Percentiles rank a stretch among this genome's conserved stretches.
Evolutionary conservation across 371 early-diverging fungal genomes (phyloP).

Genomic region (Mucor mucedo): DNA sequence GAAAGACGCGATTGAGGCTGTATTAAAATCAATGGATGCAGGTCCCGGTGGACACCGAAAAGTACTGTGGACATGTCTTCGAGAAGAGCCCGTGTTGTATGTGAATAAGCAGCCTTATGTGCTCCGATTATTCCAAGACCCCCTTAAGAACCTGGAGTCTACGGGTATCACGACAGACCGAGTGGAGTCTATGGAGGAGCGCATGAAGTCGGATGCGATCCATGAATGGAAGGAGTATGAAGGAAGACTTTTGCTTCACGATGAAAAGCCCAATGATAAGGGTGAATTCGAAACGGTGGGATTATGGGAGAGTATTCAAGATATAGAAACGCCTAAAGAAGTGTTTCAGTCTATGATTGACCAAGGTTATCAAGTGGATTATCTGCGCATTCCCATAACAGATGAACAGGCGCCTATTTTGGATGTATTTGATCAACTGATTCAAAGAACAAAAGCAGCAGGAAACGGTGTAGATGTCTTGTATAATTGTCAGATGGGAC

Average conservation of each 20-base stretch:
- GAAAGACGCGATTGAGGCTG: constrained; percentile 60
- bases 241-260: constrained; percentile 66
- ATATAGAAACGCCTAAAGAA: constrained; percentile 67
- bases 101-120: constrained; percentile 71
- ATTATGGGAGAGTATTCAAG: constrained; percentile 68
- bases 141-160: constrained; percentile 66
- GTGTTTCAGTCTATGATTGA: constrained; percentile 56
- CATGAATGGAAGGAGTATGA: constrained; percentile 60
- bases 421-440: constrained; percentile 72
- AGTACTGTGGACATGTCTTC: constrained; percentile 72
- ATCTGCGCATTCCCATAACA: constrained; percentile 76
- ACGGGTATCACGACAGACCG: constrained; percentile 75
- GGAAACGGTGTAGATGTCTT: constrained; percentile 55
- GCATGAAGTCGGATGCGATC: constrained; percentile 66
- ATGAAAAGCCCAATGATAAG: constrained; percentile 57
- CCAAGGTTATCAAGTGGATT: constrained; percentile 68
- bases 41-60: constrained; percentile 55
- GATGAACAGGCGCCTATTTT: constrained; percentile 85
- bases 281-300: constrained; percentile 57
- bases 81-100: constrained; percentile 82
- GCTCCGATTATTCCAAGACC: constrained; percentile 65
- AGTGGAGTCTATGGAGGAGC: constrained; percentile 72
- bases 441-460: constrained; percentile 53
- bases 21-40: constrained; percentile 53
- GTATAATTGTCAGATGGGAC: constrained; percentile 88